Evolutionary conservation across 495 filamentous ascomycete genomes (phyloP).

Genomic region (Achaetomiella virescens): DNA sequence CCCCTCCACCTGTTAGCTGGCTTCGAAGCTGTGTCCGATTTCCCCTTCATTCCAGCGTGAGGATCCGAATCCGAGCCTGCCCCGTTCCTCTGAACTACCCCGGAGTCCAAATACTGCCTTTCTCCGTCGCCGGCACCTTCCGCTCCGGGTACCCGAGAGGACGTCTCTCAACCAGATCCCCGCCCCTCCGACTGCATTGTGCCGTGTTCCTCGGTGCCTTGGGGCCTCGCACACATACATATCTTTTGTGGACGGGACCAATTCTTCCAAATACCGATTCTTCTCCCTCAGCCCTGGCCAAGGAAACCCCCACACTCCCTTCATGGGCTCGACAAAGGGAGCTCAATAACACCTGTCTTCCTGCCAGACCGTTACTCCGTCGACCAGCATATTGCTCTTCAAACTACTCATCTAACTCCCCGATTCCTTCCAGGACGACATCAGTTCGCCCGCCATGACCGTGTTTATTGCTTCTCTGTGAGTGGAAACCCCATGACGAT

Average conservation of each 20-base stretch:
- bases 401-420: not conserved
- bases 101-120: no score
- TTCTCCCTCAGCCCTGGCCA: not conserved
- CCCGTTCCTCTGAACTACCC: no score
- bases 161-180: no score
- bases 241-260: not conserved
- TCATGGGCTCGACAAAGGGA: constrained; percentile 11
- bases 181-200: no score
- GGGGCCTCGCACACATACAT: no score
- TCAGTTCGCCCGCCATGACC: constrained; percentile 53
- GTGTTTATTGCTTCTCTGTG: constrained; percentile 82
- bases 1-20: no score
- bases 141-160: no score
- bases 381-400: not conserved
- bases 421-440: not conserved
- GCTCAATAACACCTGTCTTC: constrained; percentile 6
- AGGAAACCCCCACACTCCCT: not conserved
- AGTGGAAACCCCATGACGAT: constrained; percentile 31
- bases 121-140: no score
- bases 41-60: no score
- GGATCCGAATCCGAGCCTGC: no score
- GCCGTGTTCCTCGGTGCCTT: no score
- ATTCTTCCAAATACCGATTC: not conserved
- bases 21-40: no score
- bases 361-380: not conserved